These are phyloP conservation scores for Melampsora americana DNA, from an alignment of 1,284 basidiomycete genomes.

Conservation along the genomic window DNA sequence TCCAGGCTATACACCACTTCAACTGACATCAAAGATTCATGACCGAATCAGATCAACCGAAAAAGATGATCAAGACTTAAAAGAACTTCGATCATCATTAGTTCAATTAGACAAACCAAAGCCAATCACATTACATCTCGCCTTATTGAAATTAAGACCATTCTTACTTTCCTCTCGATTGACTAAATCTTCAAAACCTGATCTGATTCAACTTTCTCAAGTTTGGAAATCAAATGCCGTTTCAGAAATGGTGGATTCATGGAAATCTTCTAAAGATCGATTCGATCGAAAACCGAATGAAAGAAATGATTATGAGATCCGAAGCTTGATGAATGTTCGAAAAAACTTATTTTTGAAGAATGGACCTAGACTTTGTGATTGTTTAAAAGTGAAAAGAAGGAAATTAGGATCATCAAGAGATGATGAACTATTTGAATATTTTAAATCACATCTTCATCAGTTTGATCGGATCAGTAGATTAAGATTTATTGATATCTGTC, in stretches of 20 bases:
- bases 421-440: not conserved
- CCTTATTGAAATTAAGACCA: not conserved
- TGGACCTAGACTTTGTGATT: slow-evolving; percentile 20
- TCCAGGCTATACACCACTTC: too few species aligned
- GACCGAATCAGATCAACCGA: not conserved
- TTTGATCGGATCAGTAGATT: not conserved
- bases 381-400: not conserved
- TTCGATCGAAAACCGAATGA: not conserved
- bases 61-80: not conserved
- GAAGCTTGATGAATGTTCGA: not conserved
- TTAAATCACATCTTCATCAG: not conserved
- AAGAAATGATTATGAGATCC: not conserved
- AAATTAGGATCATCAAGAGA: not conserved
- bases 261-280: not conserved
- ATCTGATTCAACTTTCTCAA: not conserved
- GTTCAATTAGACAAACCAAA: slow-evolving; percentile 7
- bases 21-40: not conserved
- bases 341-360: not conserved
- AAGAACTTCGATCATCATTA: not conserved
- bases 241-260: slow-evolving; percentile 18
- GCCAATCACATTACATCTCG: not conserved
- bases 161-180: not conserved
- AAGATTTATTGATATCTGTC: slow-evolving; percentile 31
- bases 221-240: slow-evolving; percentile 29
- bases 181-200: not conserved